phyloP scores from a whole-genome alignment of 768 basidiomycete genomes.

The Amanita exitialis region DNA sequence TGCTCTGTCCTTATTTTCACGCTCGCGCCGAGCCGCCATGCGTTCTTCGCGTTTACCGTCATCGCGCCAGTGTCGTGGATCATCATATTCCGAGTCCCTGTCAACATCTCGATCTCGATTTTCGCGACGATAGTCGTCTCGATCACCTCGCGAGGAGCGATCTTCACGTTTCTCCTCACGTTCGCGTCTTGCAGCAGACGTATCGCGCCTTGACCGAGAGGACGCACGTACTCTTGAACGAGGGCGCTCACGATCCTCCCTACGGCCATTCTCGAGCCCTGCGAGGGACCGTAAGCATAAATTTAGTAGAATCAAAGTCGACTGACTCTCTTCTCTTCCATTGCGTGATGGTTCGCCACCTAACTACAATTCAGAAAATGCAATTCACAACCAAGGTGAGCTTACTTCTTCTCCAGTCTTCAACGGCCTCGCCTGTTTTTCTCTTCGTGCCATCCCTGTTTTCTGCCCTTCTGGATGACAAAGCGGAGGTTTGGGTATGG shows the following conservation, averaged over 20 bases:
- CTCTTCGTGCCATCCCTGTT: slow-evolving; percentile 52
- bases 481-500: slow-evolving; percentile 23
- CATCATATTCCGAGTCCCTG: slow-evolving; percentile 47
- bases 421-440: slow-evolving; percentile 63
- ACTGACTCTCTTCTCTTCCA: slow-evolving; percentile 54
- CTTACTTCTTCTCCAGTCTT: slow-evolving; percentile 83
- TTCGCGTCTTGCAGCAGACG: slow-evolving; percentile 43
- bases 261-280: slow-evolving; percentile 43
- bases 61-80: slow-evolving; percentile 71
- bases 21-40: slow-evolving; percentile 49
- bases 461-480: slow-evolving; percentile 44
- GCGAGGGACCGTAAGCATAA: not conserved
- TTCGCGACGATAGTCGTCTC: slow-evolving; percentile 23
- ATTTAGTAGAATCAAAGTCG: not conserved
- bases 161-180: slow-evolving; percentile 23
- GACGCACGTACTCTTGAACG: slow-evolving; percentile 57
- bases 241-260: slow-evolving; percentile 52
- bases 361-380: slow-evolving; percentile 14
- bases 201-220: slow-evolving; percentile 50
- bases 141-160: slow-evolving; percentile 18
- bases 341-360: slow-evolving; percentile 40
- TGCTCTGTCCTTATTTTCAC: slow-evolving; percentile 27
- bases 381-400: slow-evolving; percentile 6
- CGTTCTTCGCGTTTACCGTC: slow-evolving; percentile 77
- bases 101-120: slow-evolving; percentile 28